phyloP scores from a whole-genome alignment of 1,284 basidiomycete species.

The Microbotryum scabiosae region DNA sequence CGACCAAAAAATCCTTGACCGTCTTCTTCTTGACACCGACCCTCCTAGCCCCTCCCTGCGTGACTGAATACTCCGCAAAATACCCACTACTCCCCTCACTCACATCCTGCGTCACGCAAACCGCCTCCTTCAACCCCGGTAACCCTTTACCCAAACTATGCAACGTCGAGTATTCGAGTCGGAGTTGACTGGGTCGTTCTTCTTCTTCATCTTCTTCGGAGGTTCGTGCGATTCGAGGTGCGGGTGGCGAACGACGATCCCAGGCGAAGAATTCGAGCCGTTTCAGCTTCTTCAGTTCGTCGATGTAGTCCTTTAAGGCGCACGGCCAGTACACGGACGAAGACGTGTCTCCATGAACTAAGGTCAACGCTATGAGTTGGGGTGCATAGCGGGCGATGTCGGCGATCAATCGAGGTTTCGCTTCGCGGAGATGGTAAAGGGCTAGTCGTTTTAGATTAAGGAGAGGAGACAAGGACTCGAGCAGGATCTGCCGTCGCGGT shows the following conservation, averaged over 20 bases:
- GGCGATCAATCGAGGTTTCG: slow-evolving; percentile 14
- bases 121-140: slow-evolving; percentile 10
- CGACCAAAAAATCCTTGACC: slow-evolving; percentile 3
- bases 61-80: slow-evolving; percentile 9
- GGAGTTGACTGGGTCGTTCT: background rate
- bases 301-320: slow-evolving; percentile 19
- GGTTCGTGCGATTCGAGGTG: background rate
- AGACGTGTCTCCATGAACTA: slow-evolving; percentile 11
- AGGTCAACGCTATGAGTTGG: slow-evolving; percentile 9
- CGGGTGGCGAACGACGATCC: slow-evolving; percentile 12
- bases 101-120: slow-evolving; percentile 19
- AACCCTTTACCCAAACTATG: slow-evolving; percentile 1
- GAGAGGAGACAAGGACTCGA: slow-evolving; percentile 8
- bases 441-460: slow-evolving; percentile 19
- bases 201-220: too few relatives aligned
- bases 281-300: slow-evolving; percentile 5
- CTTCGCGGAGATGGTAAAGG: slow-evolving; percentile 21
- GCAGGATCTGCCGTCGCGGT: slow-evolving; percentile 8
- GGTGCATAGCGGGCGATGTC: slow-evolving; percentile 8
- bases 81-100: slow-evolving; percentile 16
- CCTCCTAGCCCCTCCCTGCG: slow-evolving; percentile 1
- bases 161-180: slow-evolving; percentile 17
- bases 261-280: slow-evolving; percentile 20
- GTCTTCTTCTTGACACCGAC: slow-evolving; percentile 5
- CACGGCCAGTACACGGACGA: slow-evolving; percentile 9